Percentiles rank a stretch among this genome's conserved stretches.
These are phyloP conservation scores for Galerina marginata DNA, from an alignment of 768 basidiomycete species.

Conservation along the genomic window DNA sequence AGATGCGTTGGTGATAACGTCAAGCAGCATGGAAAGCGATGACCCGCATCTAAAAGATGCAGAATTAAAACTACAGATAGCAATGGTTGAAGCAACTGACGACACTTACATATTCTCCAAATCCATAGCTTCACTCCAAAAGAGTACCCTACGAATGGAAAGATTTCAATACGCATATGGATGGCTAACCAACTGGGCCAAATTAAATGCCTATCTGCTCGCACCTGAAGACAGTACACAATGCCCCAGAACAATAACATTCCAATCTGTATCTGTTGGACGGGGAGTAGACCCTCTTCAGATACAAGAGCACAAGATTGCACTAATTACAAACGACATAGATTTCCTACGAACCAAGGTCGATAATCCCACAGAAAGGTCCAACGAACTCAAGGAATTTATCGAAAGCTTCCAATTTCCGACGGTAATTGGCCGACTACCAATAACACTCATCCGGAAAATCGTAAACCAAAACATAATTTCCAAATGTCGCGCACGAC, in stretches of 20 bases:
- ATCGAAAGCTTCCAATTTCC: conserved; percentile 28
- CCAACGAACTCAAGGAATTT: conserved; percentile 4
- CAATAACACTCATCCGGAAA: conserved; percentile 26
- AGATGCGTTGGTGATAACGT: not conserved
- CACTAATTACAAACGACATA: conserved; percentile 24
- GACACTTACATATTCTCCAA: conserved; percentile 15
- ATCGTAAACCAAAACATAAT: conserved; percentile 28
- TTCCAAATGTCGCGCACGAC: conserved; percentile 17
- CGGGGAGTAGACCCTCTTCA: too few species aligned
- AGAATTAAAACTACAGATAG: not conserved
- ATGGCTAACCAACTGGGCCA: conserved; percentile 28
- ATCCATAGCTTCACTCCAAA: conserved; percentile 5
- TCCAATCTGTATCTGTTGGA: too few species aligned
- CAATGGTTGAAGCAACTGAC: conserved; percentile 19
- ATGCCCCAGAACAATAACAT: too few species aligned
- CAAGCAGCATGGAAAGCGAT: not conserved
- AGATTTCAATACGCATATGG: conserved; percentile 27
- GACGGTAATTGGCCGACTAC: conserved; percentile 7
- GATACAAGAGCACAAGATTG: too few species aligned
- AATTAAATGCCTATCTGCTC: conserved; percentile 15
- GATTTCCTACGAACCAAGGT: conserved; percentile 28
- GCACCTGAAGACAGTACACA: too few species aligned
- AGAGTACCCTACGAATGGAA: conserved; percentile 14
- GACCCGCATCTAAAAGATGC: conserved; percentile 3
- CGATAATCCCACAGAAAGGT: conserved; percentile 27